Percentiles rank a stretch among this genome's conserved stretches.
Conservation (phyloP, 495 filamentous ascomycete genomes). For the Chaetomium tenue region DNA sequence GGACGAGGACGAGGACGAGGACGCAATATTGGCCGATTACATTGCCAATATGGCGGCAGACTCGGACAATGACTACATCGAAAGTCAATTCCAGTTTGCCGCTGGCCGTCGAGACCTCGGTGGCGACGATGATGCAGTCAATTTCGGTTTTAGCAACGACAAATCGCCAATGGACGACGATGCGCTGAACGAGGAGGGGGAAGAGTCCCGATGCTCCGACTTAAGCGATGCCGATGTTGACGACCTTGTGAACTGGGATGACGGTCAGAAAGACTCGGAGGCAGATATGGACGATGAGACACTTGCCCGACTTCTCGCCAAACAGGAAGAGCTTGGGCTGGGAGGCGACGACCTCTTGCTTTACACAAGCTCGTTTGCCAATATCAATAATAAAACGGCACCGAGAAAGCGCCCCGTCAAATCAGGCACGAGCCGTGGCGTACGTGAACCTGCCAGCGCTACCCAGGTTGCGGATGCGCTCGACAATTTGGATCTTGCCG, state of each 20-base stretch:
- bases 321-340: constrained; percentile 66
- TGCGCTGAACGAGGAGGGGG: constrained; percentile 28
- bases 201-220: constrained; percentile 18
- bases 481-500: constrained; percentile 78
- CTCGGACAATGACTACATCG: constrained; percentile 36
- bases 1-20: constrained; percentile 51
- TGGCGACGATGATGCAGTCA: constrained; percentile 38
- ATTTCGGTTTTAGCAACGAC: constrained; percentile 25
- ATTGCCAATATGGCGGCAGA: constrained; percentile 64
- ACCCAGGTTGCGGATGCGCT: constrained; percentile 69
- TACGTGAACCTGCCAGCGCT: constrained; percentile 50
- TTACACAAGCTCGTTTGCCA: constrained; percentile 41
- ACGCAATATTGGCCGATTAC: constrained; percentile 68
- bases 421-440: not conserved
- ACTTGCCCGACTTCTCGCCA: constrained; percentile 59
- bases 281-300: constrained; percentile 52
- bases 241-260: constrained; percentile 38
- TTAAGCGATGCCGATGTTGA: constrained; percentile 34
- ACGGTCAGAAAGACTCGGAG: constrained; percentile 29
- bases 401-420: constrained; percentile 4
- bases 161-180: constrained; percentile 7
- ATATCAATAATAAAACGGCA: constrained; percentile 14
- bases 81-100: constrained; percentile 27
- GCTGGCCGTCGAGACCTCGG: constrained; percentile 49
- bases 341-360: constrained; percentile 57